A percentile compares a stretch with the other conserved stretches of the same genome.
Conservation (phyloP, 2,329 filamentous ascomycete species). For the Amesomyces nigricolor region DNA sequence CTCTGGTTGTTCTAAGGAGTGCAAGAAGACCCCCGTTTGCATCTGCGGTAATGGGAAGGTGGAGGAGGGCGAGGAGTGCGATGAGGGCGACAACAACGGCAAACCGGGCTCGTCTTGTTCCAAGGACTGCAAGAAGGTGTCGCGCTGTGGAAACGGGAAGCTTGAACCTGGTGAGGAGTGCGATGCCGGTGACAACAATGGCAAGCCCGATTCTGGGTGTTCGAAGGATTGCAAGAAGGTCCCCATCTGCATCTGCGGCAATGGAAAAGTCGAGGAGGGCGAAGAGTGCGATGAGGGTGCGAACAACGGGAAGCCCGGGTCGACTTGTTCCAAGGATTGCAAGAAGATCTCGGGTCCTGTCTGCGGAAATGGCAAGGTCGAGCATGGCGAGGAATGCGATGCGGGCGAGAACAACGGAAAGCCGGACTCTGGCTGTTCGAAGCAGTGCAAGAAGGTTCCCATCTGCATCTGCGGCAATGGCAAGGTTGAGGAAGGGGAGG, state of each 20-base stretch:
- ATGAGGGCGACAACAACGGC: slow-evolving; percentile 8
- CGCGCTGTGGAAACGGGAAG: not conserved
- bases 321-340: slow-evolving; percentile 9
- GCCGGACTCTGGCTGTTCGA: slow-evolving; percentile 4
- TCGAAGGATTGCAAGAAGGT: slow-evolving; percentile 8
- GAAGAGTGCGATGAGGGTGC: slow-evolving; percentile 11
- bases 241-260: slow-evolving; percentile 11
- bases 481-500: too few species aligned
- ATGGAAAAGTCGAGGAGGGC: not conserved
- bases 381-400: slow-evolving; percentile 12
- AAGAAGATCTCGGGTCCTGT: not conserved
- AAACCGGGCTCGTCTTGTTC: slow-evolving; percentile 6
- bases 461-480: not conserved
- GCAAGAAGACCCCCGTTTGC: slow-evolving; percentile 5
- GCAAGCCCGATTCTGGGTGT: not conserved
- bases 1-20: slow-evolving; percentile 8
- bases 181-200: not conserved
- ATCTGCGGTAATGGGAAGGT: slow-evolving; percentile 10
- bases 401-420: slow-evolving; percentile 8
- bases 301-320: slow-evolving; percentile 6
- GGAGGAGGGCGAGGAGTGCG: slow-evolving; percentile 11
- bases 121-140: slow-evolving; percentile 2
- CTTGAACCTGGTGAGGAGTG: slow-evolving; percentile 1
- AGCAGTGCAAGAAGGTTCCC: slow-evolving; percentile 2
- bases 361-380: slow-evolving; percentile 5